Percentiles rank a stretch among this genome's conserved stretches.
Evolutionary conservation across 306 rosid genomes (phyloP).

Genomic region (Lablab purpureus): DNA sequence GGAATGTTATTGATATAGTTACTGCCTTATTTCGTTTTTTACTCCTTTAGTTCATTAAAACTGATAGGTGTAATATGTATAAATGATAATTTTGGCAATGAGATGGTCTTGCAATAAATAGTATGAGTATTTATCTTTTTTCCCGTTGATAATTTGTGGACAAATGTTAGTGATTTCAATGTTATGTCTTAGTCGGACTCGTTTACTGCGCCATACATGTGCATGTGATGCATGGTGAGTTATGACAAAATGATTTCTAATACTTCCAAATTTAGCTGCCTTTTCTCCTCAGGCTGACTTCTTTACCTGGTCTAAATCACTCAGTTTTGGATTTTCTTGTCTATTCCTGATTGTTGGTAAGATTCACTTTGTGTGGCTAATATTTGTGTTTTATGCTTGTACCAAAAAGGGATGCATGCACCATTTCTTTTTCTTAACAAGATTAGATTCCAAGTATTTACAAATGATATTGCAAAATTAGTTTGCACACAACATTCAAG

Average conservation of each 20-base stretch:
- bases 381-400: conserved; percentile 32
- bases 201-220: conserved; percentile 29
- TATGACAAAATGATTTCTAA: conserved; percentile 30
- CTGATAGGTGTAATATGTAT: conserved; percentile 55
- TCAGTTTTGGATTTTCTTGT: conserved; percentile 24
- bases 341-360: conserved; percentile 13
- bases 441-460: background rate
- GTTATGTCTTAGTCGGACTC: conserved; percentile 18
- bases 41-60: conserved; percentile 42
- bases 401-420: conserved; percentile 30
- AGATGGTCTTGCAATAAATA: conserved; percentile 41
- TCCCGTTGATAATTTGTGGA: background rate
- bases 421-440: background rate
- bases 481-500: background rate
- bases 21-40: conserved; percentile 29
- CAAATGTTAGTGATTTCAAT: background rate
- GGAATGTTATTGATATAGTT: conserved; percentile 42
- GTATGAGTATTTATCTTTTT: conserved; percentile 21
- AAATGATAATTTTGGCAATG: conserved; percentile 44
- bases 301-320: conserved; percentile 33
- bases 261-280: conserved; percentile 43
- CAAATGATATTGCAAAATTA: background rate
- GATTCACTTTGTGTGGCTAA: conserved; percentile 45
- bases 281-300: conserved; percentile 25
- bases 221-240: conserved; percentile 43